Conservation (phyloP, 768 basidiomycete genomes). For the Dictyophora rubrovolvata region DNA sequence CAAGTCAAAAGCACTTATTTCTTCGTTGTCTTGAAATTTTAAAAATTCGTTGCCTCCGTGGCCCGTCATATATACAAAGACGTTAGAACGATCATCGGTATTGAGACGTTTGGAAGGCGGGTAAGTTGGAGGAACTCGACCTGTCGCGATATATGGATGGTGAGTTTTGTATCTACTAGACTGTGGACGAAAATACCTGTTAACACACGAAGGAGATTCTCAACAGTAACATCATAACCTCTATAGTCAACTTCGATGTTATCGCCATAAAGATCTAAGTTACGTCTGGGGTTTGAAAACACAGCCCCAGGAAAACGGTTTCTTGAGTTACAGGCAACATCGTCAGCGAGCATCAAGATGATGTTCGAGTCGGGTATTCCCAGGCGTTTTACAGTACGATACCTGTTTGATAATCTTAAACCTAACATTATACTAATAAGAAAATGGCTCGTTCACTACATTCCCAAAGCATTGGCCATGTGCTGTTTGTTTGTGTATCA, state of each 20-base stretch:
- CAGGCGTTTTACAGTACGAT: slow-evolving; percentile 94
- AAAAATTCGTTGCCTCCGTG: slow-evolving; percentile 98
- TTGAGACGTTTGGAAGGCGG: slow-evolving; percentile 89
- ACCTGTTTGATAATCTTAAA: slow-evolving; percentile 41
- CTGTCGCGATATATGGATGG: slow-evolving; percentile 29
- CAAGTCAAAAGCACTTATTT: slow-evolving; percentile 94
- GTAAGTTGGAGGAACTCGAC: slow-evolving; percentile 72
- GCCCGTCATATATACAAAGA: slow-evolving; percentile 97
- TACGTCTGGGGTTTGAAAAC: slow-evolving; percentile 75
- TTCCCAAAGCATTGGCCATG: slow-evolving; percentile 96
- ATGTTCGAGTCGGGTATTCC: slow-evolving; percentile 99
- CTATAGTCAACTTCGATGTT: slow-evolving; percentile 98
- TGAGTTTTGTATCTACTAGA: not conserved
- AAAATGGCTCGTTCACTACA: slow-evolving; percentile 42
- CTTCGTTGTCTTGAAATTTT: slow-evolving; percentile 98
- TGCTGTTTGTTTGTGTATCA: slow-evolving; percentile 49
- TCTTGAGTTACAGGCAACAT: slow-evolving; percentile 85
- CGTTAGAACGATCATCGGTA: slow-evolving; percentile 81
- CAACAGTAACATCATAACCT: slow-evolving; percentile 95
- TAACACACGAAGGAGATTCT: slow-evolving; percentile 85
- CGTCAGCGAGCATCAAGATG: slow-evolving; percentile 97
- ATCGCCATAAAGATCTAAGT: slow-evolving; percentile 87
- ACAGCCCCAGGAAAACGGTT: slow-evolving; percentile 90
- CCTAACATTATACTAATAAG: slow-evolving; percentile 3
- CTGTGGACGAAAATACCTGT: slow-evolving; percentile 51